Percentiles rank a stretch among this genome's conserved stretches.
Evolutionary conservation across 805 yeast species (phyloP).

Genomic region (Naumovozyma castellii): DNA sequence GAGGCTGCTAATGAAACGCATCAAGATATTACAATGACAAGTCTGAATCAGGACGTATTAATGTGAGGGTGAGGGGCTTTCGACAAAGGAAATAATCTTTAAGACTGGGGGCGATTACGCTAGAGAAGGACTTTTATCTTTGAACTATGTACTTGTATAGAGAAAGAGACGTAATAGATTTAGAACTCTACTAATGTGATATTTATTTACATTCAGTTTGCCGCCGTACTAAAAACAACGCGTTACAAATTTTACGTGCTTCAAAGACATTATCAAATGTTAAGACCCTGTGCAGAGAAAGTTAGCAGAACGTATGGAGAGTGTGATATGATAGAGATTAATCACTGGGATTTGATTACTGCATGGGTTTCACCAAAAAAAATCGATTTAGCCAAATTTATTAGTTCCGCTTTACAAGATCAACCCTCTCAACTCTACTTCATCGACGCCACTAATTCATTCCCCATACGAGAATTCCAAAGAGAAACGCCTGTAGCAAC

Average conservation of each 20-base stretch:
- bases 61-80: background rate
- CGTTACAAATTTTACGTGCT: too few species aligned
- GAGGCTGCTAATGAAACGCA: constrained; percentile 1
- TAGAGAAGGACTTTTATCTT: too few species aligned
- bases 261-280: too few species aligned
- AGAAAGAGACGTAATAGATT: too few species aligned
- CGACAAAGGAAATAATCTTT: too few species aligned
- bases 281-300: too few species aligned
- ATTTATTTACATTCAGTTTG: too few species aligned
- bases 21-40: background rate
- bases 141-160: too few species aligned
- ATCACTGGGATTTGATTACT: constrained; percentile 8
- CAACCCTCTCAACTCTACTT: constrained; percentile 12
- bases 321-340: background rate
- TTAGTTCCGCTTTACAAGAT: constrained; percentile 4
- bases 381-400: constrained; percentile 5
- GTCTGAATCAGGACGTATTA: background rate
- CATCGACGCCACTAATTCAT: constrained; percentile 25
- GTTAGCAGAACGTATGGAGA: too few species aligned
- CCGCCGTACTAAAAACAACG: too few species aligned
- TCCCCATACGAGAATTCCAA: constrained; percentile 23
- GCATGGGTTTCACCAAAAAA: constrained; percentile 11
- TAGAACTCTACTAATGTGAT: too few species aligned
- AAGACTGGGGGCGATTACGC: too few species aligned
- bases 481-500: constrained; percentile 8